Evolutionary conservation across 2,329 filamentous ascomycete genomes (phyloP), one percentile per base, ranked within the genome.

Genomic region (Verticillium isaacii): DNA sequence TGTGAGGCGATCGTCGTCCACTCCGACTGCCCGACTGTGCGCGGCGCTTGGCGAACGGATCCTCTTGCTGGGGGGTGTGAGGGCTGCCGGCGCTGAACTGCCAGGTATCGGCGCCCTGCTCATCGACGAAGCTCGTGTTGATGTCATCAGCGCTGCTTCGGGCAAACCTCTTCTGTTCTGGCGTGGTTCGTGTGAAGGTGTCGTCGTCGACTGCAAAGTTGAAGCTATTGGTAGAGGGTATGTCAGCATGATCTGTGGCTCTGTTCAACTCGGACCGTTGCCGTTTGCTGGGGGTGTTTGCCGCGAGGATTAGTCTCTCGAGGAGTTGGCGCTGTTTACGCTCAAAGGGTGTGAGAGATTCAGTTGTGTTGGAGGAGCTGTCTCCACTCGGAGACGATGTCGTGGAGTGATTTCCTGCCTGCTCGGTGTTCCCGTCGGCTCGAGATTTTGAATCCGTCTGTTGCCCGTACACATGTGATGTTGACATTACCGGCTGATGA

Each of bases 131-230:
- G 45, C 76, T 82, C 19, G 85, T 88, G 71, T 86, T 85, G 66
- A 89, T 88, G 59, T 82, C 85, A 61, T 89, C 85, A 23, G 82
- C 75, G 66, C 82, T 87, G 61, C 73, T 80, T 63, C 79, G 80
- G 45, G 75, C 69, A 63, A 86, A 85, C 2, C 71, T 72, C 52
- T 75, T 72, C 39, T 70, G 72, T 23, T 74, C 69, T n/a, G 75
- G 69, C 11, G 73, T 71, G 6, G 76, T 71, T 36, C 68, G 67
- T 12, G 68, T 66, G 60, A 79, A 78, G 0, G 75, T 74, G 50
- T 81, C 77, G 61, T 80, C 74, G 63, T 79, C 74, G 62, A 78
- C 65, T 39, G 78, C 70, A 61, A 86, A 79, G 57, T 74, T 78
- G 68, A 87, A 87, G 73, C 85, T 88, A 74, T 68, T 64, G 50